Percentiles rank a stretch among this genome's conserved stretches.
Evolutionary conservation across 495 filamentous ascomycete species (phyloP).

Genomic region (Terfezia boudieri): DNA sequence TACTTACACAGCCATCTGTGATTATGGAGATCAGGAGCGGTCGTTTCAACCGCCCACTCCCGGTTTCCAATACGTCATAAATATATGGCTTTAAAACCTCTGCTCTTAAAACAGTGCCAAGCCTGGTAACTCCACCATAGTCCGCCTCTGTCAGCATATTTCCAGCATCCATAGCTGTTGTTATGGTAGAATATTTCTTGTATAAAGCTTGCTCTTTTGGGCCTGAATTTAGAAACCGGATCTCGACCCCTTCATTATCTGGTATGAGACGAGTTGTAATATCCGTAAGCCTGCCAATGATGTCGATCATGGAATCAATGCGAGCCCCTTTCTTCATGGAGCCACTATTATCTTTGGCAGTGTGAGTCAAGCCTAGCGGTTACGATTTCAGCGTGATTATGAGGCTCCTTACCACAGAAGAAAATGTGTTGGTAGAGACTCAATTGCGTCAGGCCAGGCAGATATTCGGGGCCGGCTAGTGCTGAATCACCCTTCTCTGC

Average conservation of each 20-base stretch:
- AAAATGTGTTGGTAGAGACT: background rate
- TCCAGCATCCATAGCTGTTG: background rate
- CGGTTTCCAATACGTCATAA: background rate
- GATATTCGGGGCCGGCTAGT: background rate
- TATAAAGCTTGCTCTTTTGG: background rate
- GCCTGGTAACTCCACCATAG: background rate
- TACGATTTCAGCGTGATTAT: background rate
- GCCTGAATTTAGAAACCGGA: background rate
- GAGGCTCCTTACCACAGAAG: background rate
- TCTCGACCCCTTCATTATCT: background rate
- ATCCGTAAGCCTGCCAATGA: background rate
- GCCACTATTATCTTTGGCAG: background rate
- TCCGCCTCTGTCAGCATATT: background rate
- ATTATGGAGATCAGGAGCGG: constrained; percentile 1
- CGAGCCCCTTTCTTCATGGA: background rate
- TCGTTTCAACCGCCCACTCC: background rate
- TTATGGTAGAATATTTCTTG: background rate
- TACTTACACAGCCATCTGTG: background rate
- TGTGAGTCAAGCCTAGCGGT: no score
- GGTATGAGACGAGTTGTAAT: background rate
- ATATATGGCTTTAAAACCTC: background rate
- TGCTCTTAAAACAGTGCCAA: background rate
- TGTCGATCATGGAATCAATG: background rate
- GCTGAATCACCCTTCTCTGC: background rate
- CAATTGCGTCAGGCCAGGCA: background rate